Evolutionary conservation across 1,284 basidiomycete species (phyloP).

Genomic region (Quambalaria eucalypti): DNA sequence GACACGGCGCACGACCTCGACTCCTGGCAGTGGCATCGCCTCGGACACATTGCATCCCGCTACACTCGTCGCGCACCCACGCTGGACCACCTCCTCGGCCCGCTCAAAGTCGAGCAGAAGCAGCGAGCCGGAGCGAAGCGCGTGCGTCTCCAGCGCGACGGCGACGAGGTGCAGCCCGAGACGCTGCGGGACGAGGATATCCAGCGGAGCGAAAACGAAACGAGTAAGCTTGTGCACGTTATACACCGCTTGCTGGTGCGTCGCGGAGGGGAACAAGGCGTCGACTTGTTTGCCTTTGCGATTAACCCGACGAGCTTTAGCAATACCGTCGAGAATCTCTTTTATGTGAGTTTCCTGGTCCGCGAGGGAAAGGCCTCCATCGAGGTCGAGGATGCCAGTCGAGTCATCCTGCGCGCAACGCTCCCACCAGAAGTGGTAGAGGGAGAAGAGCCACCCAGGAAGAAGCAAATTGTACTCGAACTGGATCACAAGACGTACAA

Average conservation of each 20-base stretch:
- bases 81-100: constrained; percentile 39
- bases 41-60: constrained; percentile 18
- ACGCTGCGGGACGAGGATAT: constrained; percentile 27
- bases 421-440: too few species aligned
- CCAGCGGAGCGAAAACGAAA: constrained; percentile 26
- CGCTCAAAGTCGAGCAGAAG: constrained; percentile 26
- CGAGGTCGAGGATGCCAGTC: constrained; percentile 53
- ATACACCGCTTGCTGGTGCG: constrained; percentile 50
- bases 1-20: constrained; percentile 13
- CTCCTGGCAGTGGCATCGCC: constrained; percentile 33
- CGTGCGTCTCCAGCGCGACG: constrained; percentile 6
- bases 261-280: constrained; percentile 44
- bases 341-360: constrained; percentile 82
- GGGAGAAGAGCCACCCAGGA: too few species aligned
- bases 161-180: constrained; percentile 11
- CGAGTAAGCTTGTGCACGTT: constrained; percentile 23
- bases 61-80: constrained; percentile 25
- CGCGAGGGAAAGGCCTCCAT: constrained; percentile 64
- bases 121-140: constrained; percentile 6
- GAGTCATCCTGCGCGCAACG: too few species aligned
- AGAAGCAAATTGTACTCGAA: constrained; percentile 74
- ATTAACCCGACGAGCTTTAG: constrained; percentile 78
- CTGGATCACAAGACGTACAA: constrained; percentile 73
- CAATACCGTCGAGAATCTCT: constrained; percentile 86
- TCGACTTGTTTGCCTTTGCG: constrained; percentile 74